phyloP scores from a whole-genome alignment of 257 asterid genomes.

The Datura wrightii region DNA sequence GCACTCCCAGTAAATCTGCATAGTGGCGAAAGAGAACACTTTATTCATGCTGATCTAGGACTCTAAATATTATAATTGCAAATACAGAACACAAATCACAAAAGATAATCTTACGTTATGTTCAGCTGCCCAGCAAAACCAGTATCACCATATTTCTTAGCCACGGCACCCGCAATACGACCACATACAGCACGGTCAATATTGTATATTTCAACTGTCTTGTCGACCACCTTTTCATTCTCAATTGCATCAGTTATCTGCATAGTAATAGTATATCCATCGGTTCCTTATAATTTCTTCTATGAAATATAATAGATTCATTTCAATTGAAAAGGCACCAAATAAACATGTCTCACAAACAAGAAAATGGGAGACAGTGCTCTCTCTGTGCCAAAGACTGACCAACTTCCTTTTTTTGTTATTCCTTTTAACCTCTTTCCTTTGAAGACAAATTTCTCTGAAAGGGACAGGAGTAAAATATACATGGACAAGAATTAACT shows the following conservation, averaged over 20 bases:
- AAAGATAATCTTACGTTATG: conserved; percentile 57
- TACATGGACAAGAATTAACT: not conserved
- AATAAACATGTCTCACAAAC: not conserved
- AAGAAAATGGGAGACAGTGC: not conserved
- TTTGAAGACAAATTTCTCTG: not conserved
- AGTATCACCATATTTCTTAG: conserved; percentile 97
- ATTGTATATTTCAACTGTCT: conserved; percentile 77
- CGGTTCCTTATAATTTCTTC: not conserved
- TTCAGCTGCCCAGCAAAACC: conserved; percentile 97
- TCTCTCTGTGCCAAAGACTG: not conserved
- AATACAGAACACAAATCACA: conserved; percentile 6
- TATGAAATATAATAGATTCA: not conserved
- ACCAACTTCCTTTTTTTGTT: not conserved
- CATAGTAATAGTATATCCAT: not conserved
- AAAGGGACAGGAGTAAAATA: conserved; percentile 3
- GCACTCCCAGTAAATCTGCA: conserved; percentile 94
- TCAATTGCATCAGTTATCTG: conserved; percentile 88
- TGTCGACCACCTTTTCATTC: conserved; percentile 78
- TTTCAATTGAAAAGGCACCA: conserved; percentile 20
- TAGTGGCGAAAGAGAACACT: conserved; percentile 28
- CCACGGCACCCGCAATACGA: conserved; percentile 91
- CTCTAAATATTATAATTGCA: not conserved
- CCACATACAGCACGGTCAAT: conserved; percentile 99
- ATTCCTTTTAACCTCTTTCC: not conserved
- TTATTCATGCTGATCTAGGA: conserved; percentile 26